Conservation (phyloP, 495 filamentous ascomycete genomes). For the Xylaria palmicola region DNA sequence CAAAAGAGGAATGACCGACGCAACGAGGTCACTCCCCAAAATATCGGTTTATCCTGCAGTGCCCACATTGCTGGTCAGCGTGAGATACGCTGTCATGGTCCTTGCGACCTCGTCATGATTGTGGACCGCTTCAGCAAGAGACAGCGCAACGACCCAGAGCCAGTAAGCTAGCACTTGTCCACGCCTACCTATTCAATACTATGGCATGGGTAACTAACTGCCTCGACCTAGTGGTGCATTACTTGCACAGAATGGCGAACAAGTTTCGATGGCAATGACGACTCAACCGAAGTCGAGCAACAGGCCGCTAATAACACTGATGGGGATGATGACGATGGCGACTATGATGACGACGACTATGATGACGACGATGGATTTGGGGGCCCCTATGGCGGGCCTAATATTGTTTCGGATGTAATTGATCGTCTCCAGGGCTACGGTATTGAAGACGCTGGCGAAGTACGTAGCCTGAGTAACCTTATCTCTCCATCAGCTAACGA, state of each 20-base stretch:
- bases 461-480: neutral
- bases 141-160: conserved; percentile 49
- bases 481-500: neutral
- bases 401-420: neutral
- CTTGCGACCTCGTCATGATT: conserved; percentile 48
- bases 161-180: conserved; percentile 42
- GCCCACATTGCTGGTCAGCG: conserved; percentile 13
- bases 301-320: too few relatives aligned
- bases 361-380: neutral
- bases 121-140: conserved; percentile 57
- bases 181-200: neutral
- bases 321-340: neutral
- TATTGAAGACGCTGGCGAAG: neutral
- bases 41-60: conserved; percentile 28
- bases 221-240: conserved; percentile 50
- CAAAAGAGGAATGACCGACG: conserved; percentile 15
- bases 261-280: conserved; percentile 16
- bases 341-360: neutral
- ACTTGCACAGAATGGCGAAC: conserved; percentile 50
- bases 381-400: neutral
- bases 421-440: conserved; percentile 6
- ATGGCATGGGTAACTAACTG: conserved; percentile 10
- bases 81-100: conserved; percentile 40
- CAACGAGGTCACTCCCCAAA: conserved; percentile 20
- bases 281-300: conserved; percentile 3